Percentiles rank a stretch among this genome's conserved stretches.
These are phyloP conservation scores for Aphanomyces invadans DNA, from an alignment of 352 stramenopile species.

Conservation along the genomic window DNA sequence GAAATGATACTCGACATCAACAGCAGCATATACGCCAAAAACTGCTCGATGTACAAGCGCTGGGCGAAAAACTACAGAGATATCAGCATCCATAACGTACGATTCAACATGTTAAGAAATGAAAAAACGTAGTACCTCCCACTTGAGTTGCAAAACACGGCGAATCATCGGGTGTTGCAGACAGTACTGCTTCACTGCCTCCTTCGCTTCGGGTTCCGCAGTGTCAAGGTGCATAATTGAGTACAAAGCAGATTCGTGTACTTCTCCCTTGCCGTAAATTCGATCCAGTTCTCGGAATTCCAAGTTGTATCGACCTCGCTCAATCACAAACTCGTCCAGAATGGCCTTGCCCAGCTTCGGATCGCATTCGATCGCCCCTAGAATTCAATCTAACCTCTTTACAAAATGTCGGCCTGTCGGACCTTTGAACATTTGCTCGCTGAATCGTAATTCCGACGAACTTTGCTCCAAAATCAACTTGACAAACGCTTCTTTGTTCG, in stretches of 20 bases:
- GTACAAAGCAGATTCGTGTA: constrained; percentile 14
- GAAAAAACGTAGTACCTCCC: constrained; percentile 16
- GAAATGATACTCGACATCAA: constrained; percentile 20
- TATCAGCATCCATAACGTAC: neutral
- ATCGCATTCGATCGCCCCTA: constrained; percentile 22
- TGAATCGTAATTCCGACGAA: constrained; percentile 21
- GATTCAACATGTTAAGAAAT: neutral
- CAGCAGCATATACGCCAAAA: constrained; percentile 19
- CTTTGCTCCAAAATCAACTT: constrained; percentile 17
- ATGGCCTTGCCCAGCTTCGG: constrained; percentile 22
- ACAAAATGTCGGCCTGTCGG: neutral
- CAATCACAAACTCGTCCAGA: constrained; percentile 20
- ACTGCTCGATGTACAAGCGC: constrained; percentile 24
- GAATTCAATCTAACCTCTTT: too few species aligned
- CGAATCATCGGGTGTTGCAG: constrained; percentile 20
- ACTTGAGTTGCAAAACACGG: constrained; percentile 22
- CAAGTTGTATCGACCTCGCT: constrained; percentile 15
- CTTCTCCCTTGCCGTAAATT: constrained; percentile 18
- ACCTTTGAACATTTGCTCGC: constrained; percentile 25
- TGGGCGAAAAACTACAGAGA: constrained; percentile 22
- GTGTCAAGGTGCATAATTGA: constrained; percentile 18
- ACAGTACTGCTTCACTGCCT: constrained; percentile 19
- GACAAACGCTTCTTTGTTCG: constrained; percentile 21
- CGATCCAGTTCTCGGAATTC: constrained; percentile 24
- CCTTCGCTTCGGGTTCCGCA: constrained; percentile 6